Conservation (phyloP, 768 basidiomycete genomes). For the Tephrocybe sp. region DNA sequence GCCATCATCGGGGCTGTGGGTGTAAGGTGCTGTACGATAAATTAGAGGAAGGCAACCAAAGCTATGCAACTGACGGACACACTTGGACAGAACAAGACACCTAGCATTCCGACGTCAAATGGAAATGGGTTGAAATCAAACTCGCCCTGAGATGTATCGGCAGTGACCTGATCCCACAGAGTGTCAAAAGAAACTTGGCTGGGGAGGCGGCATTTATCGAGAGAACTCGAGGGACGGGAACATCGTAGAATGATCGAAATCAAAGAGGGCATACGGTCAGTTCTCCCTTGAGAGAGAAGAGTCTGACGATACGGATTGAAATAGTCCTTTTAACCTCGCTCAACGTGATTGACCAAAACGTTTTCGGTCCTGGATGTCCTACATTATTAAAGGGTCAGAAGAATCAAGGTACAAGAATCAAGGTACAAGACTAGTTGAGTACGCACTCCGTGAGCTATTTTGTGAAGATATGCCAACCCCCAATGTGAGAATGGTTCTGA, state of each 20-base stretch:
- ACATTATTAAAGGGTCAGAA: neutral
- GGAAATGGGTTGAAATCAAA: constrained; percentile 25
- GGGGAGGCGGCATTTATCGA: constrained; percentile 13
- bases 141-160: constrained; percentile 23
- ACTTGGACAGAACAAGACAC: constrained; percentile 6
- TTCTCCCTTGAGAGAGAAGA: constrained; percentile 12
- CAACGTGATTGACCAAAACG: constrained; percentile 19
- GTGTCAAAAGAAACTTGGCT: constrained; percentile 2
- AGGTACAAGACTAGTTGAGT: neutral
- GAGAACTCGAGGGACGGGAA: constrained; percentile 11
- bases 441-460: constrained; percentile 22
- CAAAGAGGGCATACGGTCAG: constrained; percentile 22
- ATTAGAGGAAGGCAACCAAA: too few relatives aligned
- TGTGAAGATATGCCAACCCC: constrained; percentile 22
- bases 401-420: neutral
- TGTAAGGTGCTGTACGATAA: constrained; percentile 21
- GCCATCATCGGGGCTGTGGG: constrained; percentile 20
- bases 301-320: neutral
- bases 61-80: too few relatives aligned
- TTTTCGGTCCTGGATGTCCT: constrained; percentile 17
- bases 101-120: constrained; percentile 23
- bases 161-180: neutral
- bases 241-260: constrained; percentile 22
- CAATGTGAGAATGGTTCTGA: neutral
- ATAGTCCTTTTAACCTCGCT: neutral